Evolutionary conservation across 2,329 filamentous ascomycete genomes (phyloP).

Genomic region (Alternaria triticimaculans): DNA sequence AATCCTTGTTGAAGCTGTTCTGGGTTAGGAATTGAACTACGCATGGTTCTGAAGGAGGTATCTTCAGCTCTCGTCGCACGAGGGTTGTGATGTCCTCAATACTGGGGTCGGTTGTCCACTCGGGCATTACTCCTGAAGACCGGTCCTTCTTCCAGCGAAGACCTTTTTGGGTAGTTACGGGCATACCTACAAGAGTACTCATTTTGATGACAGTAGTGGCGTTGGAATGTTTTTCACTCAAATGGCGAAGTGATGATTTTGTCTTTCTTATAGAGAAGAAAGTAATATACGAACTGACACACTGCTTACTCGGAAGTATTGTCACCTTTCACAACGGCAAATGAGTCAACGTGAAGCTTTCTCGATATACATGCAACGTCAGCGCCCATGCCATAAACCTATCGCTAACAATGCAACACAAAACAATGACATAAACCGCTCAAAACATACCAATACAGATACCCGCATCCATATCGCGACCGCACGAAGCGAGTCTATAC

Average conservation of each 20-base stretch:
- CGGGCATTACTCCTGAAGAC: neutral
- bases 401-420: neutral
- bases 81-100: neutral
- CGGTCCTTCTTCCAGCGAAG: neutral
- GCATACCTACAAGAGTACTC: neutral
- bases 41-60: neutral
- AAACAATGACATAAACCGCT: neutral
- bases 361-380: neutral
- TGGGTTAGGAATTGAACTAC: neutral
- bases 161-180: neutral
- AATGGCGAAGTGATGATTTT: neutral
- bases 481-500: slow-evolving; percentile 3
- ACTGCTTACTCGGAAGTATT: neutral
- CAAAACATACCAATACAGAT: neutral
- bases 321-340: neutral
- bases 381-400: neutral
- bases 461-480: neutral
- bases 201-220: neutral
- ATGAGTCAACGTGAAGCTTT: neutral
- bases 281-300: neutral
- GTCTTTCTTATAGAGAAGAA: neutral
- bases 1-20: neutral
- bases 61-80: neutral
- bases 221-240: neutral
- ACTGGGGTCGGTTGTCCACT: neutral